Percentiles rank a stretch among this genome's conserved stretches.
Evolutionary conservation across 31 red algal species (phyloP).

Genomic region (Endocladia muricata): DNA sequence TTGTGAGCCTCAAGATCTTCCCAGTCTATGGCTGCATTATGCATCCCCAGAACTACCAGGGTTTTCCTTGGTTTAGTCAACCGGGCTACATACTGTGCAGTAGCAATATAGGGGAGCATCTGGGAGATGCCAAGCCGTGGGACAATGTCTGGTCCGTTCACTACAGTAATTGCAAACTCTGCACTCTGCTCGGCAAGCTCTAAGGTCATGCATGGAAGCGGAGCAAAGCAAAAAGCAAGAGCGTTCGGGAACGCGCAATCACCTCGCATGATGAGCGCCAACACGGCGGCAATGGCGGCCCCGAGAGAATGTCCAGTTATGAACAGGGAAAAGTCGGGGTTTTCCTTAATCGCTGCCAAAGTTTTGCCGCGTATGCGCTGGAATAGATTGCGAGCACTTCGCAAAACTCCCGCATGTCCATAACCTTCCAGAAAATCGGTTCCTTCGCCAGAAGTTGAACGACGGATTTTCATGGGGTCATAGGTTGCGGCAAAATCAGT

Average conservation of each 20-base stretch:
- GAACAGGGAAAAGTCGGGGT: constrained; percentile 38
- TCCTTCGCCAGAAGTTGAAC: neutral
- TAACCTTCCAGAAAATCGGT: constrained; percentile 33
- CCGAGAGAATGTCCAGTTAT: constrained; percentile 79
- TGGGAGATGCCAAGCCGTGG: constrained; percentile 60
- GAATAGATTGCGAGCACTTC: constrained; percentile 67
- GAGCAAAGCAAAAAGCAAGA: constrained; percentile 48
- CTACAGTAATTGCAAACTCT: constrained; percentile 30
- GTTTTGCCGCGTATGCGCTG: constrained; percentile 19
- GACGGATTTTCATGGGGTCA: constrained; percentile 56
- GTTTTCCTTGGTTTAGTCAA: constrained; percentile 35
- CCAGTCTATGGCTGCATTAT: constrained; percentile 48
- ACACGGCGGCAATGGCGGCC: constrained; percentile 42
- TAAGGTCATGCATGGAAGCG: constrained; percentile 58
- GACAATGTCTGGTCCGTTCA: constrained; percentile 78
- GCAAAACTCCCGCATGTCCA: constrained; percentile 68
- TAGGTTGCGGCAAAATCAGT: constrained; percentile 71
- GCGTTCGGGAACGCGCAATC: constrained; percentile 48
- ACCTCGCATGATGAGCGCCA: constrained; percentile 65
- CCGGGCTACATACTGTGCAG: constrained; percentile 47
- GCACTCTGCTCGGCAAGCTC: constrained; percentile 50
- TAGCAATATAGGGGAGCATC: constrained; percentile 59
- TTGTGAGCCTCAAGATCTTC: constrained; percentile 31
- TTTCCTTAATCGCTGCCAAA: constrained; percentile 10
- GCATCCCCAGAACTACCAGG: constrained; percentile 45